These are phyloP conservation scores for Cutaneotrichosporon cutaneum DNA, from an alignment of 1,284 basidiomycete genomes.

Conservation along the genomic window DNA sequence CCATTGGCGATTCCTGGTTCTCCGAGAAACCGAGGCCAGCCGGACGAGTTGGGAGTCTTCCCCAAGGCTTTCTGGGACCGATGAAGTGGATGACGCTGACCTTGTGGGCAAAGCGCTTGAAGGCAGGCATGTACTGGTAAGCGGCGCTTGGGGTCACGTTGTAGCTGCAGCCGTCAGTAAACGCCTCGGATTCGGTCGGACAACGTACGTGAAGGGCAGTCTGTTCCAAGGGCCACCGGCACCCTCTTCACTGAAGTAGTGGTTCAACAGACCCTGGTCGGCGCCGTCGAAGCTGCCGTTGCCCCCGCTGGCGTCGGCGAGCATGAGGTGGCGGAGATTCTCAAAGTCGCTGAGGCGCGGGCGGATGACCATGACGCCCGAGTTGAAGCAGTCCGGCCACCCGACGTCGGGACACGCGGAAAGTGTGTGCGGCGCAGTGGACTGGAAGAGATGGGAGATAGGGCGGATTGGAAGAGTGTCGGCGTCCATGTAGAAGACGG, in stretches of 20 bases:
- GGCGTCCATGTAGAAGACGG: conserved; percentile 92
- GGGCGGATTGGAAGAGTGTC: conserved; percentile 88
- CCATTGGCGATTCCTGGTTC: not conserved
- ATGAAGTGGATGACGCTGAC: conserved; percentile 94
- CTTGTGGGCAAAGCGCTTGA: conserved; percentile 82
- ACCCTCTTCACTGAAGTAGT: conserved; percentile 65
- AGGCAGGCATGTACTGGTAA: conserved; percentile 97
- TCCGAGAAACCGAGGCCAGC: conserved; percentile 26
- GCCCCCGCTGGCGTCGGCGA: conserved; percentile 19
- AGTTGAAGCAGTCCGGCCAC: conserved; percentile 99
- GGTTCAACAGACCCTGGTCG: conserved; percentile 93
- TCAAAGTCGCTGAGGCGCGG: conserved; percentile 81
- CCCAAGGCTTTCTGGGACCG: conserved; percentile 91
- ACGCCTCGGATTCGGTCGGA: not conserved
- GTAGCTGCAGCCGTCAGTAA: conserved; percentile 56
- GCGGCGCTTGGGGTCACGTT: conserved; percentile 97
- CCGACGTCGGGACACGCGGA: conserved; percentile 93
- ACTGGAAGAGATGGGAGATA: conserved; percentile 80
- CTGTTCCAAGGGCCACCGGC: conserved; percentile 81
- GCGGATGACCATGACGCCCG: conserved; percentile 83
- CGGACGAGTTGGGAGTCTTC: conserved; percentile 64
- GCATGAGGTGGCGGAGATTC: conserved; percentile 59
- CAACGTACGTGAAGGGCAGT: conserved; percentile 71
- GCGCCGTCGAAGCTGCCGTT: conserved; percentile 95
- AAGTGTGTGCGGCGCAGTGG: conserved; percentile 52